phyloP scores from a whole-genome alignment of 306 rosid species.

The Trifolium dubium region DNA sequence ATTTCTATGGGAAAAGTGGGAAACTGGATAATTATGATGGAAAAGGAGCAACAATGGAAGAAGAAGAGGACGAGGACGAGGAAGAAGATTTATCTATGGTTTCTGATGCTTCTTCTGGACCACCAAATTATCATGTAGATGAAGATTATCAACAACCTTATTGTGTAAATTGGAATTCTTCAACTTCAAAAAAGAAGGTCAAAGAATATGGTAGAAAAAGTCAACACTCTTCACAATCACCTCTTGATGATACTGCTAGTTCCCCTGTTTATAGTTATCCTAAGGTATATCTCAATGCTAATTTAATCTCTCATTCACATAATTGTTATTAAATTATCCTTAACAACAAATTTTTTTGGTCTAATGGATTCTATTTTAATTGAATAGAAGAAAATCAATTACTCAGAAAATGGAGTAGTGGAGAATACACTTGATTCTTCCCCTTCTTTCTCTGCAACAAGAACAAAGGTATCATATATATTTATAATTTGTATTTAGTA shows the following conservation, averaged over 20 bases:
- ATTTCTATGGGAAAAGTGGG: slow-evolving; percentile 41
- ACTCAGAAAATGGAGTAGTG: slow-evolving; percentile 59
- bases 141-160: slow-evolving; percentile 46
- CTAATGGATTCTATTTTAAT: slow-evolving; percentile 7
- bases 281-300: slow-evolving; percentile 53
- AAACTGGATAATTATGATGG: slow-evolving; percentile 35
- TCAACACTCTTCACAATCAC: slow-evolving; percentile 46
- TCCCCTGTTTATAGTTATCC: slow-evolving; percentile 60
- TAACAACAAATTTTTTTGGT: background rate
- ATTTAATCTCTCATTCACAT: slow-evolving; percentile 26
- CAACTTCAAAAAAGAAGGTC: slow-evolving; percentile 50
- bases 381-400: slow-evolving; percentile 55
- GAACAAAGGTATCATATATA: slow-evolving; percentile 51
- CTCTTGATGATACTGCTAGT: slow-evolving; percentile 95
- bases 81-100: slow-evolving; percentile 83
- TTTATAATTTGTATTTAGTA: background rate
- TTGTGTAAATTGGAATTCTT: slow-evolving; percentile 47
- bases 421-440: slow-evolving; percentile 57
- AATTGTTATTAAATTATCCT: background rate
- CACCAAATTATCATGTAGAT: slow-evolving; percentile 57
- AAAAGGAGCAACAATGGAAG: slow-evolving; percentile 46
- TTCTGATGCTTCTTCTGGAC: slow-evolving; percentile 97
- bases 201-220: slow-evolving; percentile 51
- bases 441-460: slow-evolving; percentile 71
- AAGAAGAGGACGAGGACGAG: slow-evolving; percentile 51